Evolutionary conservation across 2,329 filamentous ascomycete genomes (phyloP).

Genomic region (Ophiostoma montium): DNA sequence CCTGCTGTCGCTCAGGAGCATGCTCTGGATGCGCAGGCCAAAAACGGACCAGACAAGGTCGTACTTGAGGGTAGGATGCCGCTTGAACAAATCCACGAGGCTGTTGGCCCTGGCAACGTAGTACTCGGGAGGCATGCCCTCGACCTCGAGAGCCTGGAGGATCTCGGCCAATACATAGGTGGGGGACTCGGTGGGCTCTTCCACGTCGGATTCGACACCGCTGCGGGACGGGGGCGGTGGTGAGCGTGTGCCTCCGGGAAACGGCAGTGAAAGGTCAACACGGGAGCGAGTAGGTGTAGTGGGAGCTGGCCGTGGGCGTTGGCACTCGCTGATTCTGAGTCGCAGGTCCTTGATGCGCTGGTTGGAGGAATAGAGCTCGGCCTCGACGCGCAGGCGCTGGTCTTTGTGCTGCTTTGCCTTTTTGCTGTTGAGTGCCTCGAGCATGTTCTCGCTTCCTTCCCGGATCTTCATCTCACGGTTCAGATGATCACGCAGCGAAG

Average conservation of each 20-base stretch:
- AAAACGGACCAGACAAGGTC: slow-evolving; percentile 95
- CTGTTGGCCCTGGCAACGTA: slow-evolving; percentile 88
- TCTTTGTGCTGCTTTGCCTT: slow-evolving; percentile 93
- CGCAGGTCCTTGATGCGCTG: slow-evolving; percentile 48
- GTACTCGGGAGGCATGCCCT: slow-evolving; percentile 82
- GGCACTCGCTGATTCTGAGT: slow-evolving; percentile 45
- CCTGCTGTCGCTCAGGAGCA: slow-evolving; percentile 88
- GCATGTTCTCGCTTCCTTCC: slow-evolving; percentile 91
- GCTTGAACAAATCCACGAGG: slow-evolving; percentile 90
- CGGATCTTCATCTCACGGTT: slow-evolving; percentile 97
- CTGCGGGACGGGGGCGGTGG: slow-evolving; percentile 42
- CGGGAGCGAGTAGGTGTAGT: slow-evolving; percentile 39
- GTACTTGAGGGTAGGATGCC: slow-evolving; percentile 86
- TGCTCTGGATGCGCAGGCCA: slow-evolving; percentile 81
- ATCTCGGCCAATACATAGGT: slow-evolving; percentile 85
- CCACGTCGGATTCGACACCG: slow-evolving; percentile 45
- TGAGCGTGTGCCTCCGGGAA: slow-evolving; percentile 35
- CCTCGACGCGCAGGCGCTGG: slow-evolving; percentile 64
- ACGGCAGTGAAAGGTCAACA: slow-evolving; percentile 29
- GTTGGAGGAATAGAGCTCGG: slow-evolving; percentile 82
- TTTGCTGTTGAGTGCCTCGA: slow-evolving; percentile 87
- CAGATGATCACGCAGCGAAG: slow-evolving; percentile 66
- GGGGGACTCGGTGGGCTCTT: slow-evolving; percentile 68
- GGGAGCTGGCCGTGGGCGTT: slow-evolving; percentile 34
- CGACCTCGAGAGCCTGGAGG: slow-evolving; percentile 74